Evolutionary conservation across 176 grass and related monocot species (phyloP), one percentile per base, ranked within the genome.

Genomic region (Elymus sibiricus): DNA sequence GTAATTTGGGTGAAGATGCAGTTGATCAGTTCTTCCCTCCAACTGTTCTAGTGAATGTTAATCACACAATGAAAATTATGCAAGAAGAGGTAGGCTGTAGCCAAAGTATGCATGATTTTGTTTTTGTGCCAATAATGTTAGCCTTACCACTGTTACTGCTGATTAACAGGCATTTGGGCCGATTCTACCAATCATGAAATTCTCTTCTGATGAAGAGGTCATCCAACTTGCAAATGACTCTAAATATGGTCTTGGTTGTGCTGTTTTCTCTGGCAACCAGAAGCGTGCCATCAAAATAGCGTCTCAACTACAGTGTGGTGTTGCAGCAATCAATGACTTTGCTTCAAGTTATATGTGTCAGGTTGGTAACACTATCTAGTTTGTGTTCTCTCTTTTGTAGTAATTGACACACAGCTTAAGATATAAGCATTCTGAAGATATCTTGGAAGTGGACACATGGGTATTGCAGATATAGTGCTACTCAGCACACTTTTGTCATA

Each of bases 281-380:
- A 98, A 94, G 78, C 94, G 92, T 65, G 90, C 97, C 65, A 95
- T 95, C 75, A 78, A 80, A 86, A 98, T 98, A 92, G 97, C 97
- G 38, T 94, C 94, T 51, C 91, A 95, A 38, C 78, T 98, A 39
- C 93, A 95, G 4, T 94, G 92, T 69, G 97, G 97, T 66, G 84
- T 94, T 59, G 97, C 97, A 63, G 93, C 97, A 68, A 94, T 98
- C 62, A 98, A 98, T 78, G 97, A 98, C 85, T 98, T 98, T 78
- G 97, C 97, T 82, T 94, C 96, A 27, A 92, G 91, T 76, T 98
- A 98, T 83, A 98, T 98, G 96, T 98, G 96, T 71, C 96, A 98
- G 84, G 96, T 98, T 88, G 74, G 76, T 87, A 71, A 61, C 40
- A 73, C 43, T 63, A 22, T 69, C 42, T 63, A 67, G 51, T 74